Evolutionary conservation across 140 eudicot species (phyloP), one percentile per base, ranked within the genome.

Genomic region (Flaveria floridana): DNA sequence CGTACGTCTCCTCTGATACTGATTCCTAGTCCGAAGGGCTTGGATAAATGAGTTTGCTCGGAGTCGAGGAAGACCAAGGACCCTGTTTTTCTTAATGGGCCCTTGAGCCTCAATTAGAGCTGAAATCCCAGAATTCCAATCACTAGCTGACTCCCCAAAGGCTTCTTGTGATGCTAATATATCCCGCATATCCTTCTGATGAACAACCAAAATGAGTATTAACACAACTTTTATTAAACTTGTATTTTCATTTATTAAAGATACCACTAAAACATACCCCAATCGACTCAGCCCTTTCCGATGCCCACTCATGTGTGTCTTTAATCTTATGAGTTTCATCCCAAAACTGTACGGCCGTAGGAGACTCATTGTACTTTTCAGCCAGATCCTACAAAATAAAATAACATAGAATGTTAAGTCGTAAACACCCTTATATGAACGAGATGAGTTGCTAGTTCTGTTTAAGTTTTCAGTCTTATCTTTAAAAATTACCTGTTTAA

Each of bases 61-160:
- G 15, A 47, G 9, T 70, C 75, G 62, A 70, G 75, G 70, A 44
- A 74, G 70, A 59, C 78, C 78, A 46, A 74, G 23, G 34, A 44
- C n/a, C 56, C 70, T 61, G 19, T 61, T 61, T 46, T 61, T 74
- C n/a, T 74, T 74, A 59, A 61, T 59, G 5, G 71, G 61, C 10
- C 78, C 70, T 74, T 74, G 78, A 28, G 71, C 78, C 61, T 61
- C 78, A 6, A 74, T 6, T 46, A 74, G 46, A 21, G 57, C 61
- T 14, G 48, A 61, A 59, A 73, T 59, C 14, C 30, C 78, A 21
- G 70, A 41, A 13, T 74, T 19, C 70, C 47, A 61, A 59, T 16
- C 61, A 7, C 21, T 28, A 25, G 47, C 4, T 2, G 62, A 6
- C 57, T 61, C 70, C 15, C 50, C 21, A 2, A 59, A 34, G 28